Evolutionary conservation across 257 asterid genomes (phyloP), one percentile per base, ranked within the genome.

Genomic region (Echium plantagineum): DNA sequence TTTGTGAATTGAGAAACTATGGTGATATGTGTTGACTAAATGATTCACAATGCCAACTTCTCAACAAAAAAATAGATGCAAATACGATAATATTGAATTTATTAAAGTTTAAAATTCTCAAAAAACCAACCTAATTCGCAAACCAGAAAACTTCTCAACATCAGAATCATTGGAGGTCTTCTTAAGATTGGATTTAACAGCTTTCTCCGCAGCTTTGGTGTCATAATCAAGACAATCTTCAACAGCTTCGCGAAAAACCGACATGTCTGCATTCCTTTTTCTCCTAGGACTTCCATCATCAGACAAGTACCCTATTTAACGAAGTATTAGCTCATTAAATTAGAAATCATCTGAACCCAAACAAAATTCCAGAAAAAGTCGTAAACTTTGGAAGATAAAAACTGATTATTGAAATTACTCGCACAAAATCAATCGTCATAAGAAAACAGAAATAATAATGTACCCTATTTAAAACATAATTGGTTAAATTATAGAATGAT

Each of bases 121-220:
- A 63, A 53, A 46, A 54, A 82, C 94, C 7, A 72, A 93, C 99
- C 79, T 72, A 52, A 89, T 86, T 58, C 90, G 82, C 64, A 86
- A 75, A 59, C 94, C 95, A 0, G 99, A 93, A 73, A 93, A 89
- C 69, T 78, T 93, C 21, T 93, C 99, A 56, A 83, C 83, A 51
- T 77, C 87, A 3, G 69, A 60, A 20, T 79, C 81, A 16, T 53
- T 70, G 16, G 83, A 71, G 70, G 72, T 61, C 72, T 77, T 78
- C 55, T 52, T 67, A 64, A 59, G 69, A 72, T 77, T 79, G 18
- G 76, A 26, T 28, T 72, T 79, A 30, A 60, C 69, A 61, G 87
- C 76, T 70, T 66, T 76, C 52, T 54, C 72, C 17, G 77, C 83
- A 58, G 58, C 74, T 69, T 80, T 69, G 52, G 81, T 64, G 67